phyloP scores from a whole-genome alignment of 345 rosid genomes.

The Conringia planisiliqua region DNA sequence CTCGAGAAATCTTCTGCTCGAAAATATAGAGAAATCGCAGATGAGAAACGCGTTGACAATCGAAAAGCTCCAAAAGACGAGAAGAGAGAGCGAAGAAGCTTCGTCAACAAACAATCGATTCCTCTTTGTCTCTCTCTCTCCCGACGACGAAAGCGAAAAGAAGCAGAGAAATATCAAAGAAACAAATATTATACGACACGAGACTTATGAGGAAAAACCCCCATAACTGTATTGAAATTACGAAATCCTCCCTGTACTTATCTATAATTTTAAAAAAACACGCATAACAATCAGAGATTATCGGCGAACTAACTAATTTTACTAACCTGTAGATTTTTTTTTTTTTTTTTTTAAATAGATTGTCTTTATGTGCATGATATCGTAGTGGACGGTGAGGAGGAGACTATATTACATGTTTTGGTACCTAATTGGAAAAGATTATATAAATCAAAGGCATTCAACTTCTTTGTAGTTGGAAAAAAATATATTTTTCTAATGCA shows the following conservation, averaged over 20 bases:
- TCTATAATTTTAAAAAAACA: neutral
- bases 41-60: conserved; percentile 13
- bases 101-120: conserved; percentile 20
- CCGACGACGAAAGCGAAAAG: conserved; percentile 4
- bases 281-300: neutral
- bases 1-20: neutral
- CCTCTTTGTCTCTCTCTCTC: conserved; percentile 23
- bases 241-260: neutral
- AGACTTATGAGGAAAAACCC: neutral
- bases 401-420: neutral
- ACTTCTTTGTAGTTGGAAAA: neutral
- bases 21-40: neutral
- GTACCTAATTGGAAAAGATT: neutral
- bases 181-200: conserved; percentile 27
- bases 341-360: neutral
- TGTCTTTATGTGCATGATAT: too few species aligned
- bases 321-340: neutral
- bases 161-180: neutral
- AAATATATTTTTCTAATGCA: too few species aligned
- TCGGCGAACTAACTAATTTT: neutral
- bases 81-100: conserved; percentile 26
- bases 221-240: neutral
- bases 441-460: neutral
- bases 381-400: neutral
- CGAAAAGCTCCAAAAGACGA: neutral